Conservation (phyloP, 1,284 basidiomycete species). For the Fomitopsis schrenkii region DNA sequence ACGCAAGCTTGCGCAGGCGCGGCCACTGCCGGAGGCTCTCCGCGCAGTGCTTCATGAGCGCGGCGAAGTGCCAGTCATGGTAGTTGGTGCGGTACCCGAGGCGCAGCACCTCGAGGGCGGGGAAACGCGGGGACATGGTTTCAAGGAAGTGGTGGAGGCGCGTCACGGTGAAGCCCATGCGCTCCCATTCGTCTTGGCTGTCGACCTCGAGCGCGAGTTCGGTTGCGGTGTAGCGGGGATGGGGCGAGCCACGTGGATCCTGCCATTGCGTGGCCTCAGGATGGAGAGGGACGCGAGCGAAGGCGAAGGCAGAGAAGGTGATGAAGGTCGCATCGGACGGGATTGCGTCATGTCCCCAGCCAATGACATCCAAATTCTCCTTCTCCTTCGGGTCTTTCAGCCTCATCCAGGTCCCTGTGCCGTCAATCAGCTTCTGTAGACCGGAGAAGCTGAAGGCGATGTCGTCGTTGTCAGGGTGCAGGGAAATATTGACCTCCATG, state of each 20-base stretch:
- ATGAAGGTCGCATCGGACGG: neutral
- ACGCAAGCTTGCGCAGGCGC: neutral
- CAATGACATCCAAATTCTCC: neutral
- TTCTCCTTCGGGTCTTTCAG: neutral
- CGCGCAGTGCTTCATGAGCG: neutral
- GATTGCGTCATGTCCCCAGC: neutral
- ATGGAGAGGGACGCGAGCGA: slow-evolving; percentile 7
- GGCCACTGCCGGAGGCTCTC: neutral
- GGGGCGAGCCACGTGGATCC: neutral
- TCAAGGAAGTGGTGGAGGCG: neutral
- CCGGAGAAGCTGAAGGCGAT: neutral
- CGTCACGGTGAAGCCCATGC: neutral
- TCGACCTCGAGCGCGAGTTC: slow-evolving; percentile 4
- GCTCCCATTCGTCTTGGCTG: neutral
- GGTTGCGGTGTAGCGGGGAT: slow-evolving; percentile 9
- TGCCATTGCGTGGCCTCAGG: slow-evolving; percentile 4
- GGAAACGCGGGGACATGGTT: neutral
- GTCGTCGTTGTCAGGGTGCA: neutral
- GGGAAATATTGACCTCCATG: slow-evolving; percentile 7
- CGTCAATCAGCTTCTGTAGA: slow-evolving; percentile 12
- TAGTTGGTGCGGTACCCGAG: neutral
- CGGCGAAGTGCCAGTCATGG: neutral
- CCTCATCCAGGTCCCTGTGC: slow-evolving; percentile 8
- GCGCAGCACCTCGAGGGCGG: neutral
- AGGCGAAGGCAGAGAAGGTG: slow-evolving; percentile 10